Evolutionary conservation across 116 monocot species (phyloP), one percentile per base, ranked within the genome.

Genomic region (Posidonia oceanica): DNA sequence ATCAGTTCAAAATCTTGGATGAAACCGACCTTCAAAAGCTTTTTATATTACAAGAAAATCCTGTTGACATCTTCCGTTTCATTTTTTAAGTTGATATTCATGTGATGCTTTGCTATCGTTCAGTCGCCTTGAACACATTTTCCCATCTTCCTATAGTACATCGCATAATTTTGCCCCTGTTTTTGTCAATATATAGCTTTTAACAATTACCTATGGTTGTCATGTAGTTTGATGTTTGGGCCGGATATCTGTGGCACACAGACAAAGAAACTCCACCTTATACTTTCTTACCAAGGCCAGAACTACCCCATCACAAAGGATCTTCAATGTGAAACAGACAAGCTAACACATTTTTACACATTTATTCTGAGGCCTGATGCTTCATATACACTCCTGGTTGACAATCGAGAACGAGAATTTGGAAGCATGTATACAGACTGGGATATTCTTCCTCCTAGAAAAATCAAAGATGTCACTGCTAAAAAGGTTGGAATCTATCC

Each of bases 351-450:
- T 80, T 77, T 97, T 18, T 97, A 97, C 69, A 93, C 97, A 36
- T 93, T 98, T 80, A 89, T 98, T 65, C 82, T 98, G 21, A 80
- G 93, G 77, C 90, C 87, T 65, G 97, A 98, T 85, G 85, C 92
- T n/a, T 82, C 89, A 61, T 98, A 87, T 51, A 92, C 89, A 61
- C 7, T 98, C 62, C 72, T 98, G 15, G 83, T 98, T 64, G 93
- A 98, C 77, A 92, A 92, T 76, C 87, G 93, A 70, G 97, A 97
- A 80, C 89, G 83, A 83, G 93, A 98, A 77, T 93, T 84, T 76
- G 97, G 97, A 79, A 93, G 89, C 83, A 80, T 98, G 85, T 98
- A 98, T 59, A 86, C 87, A 16, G 93, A 98, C 81, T 98, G 89
- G 89, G 97, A 98, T 69, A 92, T 98, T 59, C 93, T 98, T 61